Evolutionary conservation across 768 basidiomycete species (phyloP).

Genomic region (Phanerochaete sordida): DNA sequence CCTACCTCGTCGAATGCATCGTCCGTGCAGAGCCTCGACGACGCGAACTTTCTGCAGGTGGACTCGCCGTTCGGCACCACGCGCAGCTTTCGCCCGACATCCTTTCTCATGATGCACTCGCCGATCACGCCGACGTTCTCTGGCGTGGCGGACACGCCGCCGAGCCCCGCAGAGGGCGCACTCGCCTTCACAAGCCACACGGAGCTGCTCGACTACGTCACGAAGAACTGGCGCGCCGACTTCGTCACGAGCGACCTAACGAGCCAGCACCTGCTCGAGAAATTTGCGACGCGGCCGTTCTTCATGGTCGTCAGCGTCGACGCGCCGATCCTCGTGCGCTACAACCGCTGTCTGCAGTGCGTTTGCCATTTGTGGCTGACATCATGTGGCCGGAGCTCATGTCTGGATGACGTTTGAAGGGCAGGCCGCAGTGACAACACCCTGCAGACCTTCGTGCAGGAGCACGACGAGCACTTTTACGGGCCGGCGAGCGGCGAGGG

Average conservation of each 20-base stretch:
- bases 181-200: slow-evolving; percentile 43
- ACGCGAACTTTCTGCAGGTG: not conserved
- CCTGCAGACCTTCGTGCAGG: slow-evolving; percentile 70
- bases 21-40: not conserved
- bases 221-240: slow-evolving; percentile 73
- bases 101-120: slow-evolving; percentile 23
- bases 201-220: slow-evolving; percentile 69
- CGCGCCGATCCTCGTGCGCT: slow-evolving; percentile 75
- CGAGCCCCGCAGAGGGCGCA: slow-evolving; percentile 4
- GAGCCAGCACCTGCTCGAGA: slow-evolving; percentile 51
- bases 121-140: slow-evolving; percentile 21
- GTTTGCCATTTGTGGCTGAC: not conserved
- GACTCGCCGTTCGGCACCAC: not conserved
- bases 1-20: slow-evolving; percentile 1
- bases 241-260: slow-evolving; percentile 79
- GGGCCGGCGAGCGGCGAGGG: slow-evolving; percentile 30
- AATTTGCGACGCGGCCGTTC: slow-evolving; percentile 84
- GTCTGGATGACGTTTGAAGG: not conserved
- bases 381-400: too few species aligned
- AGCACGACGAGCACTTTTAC: slow-evolving; percentile 68
- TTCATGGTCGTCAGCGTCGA: slow-evolving; percentile 83
- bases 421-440: slow-evolving; percentile 16
- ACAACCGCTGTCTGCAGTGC: slow-evolving; percentile 50
- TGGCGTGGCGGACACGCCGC: slow-evolving; percentile 13
- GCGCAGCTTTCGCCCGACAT: slow-evolving; percentile 15